Evolutionary conservation across 345 rosid species (phyloP).

Genomic region (Eucalyptus sideroxylon): DNA sequence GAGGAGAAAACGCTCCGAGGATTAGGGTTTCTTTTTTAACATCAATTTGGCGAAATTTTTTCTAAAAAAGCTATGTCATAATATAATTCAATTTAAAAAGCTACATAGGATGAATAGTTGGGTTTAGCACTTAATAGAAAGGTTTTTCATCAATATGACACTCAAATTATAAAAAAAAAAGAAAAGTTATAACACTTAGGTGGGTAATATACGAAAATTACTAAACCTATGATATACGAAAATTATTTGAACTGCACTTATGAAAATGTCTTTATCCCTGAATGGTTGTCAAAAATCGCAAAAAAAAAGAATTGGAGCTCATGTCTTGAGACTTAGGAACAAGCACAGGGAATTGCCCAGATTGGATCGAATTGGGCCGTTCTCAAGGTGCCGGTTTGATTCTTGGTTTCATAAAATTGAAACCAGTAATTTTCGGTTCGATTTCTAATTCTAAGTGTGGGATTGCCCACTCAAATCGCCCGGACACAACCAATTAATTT

Average conservation of each 20-base stretch:
- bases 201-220: accelerated
- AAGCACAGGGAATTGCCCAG: accelerated
- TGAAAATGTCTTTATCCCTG: accelerated
- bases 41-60: too few species aligned
- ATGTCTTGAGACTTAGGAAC: accelerated
- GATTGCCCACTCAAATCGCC: accelerated
- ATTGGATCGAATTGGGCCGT: accelerated
- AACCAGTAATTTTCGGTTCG: accelerated
- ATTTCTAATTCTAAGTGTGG: accelerated
- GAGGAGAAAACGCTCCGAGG: too few species aligned
- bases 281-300: accelerated
- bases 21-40: too few species aligned
- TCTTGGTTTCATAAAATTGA: not conserved
- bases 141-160: accelerated
- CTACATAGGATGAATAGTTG: too few species aligned
- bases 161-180: accelerated
- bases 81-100: too few species aligned
- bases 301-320: not conserved
- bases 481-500: accelerated
- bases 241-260: too few species aligned
- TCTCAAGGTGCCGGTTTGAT: accelerated
- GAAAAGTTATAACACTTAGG: too few species aligned
- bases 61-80: too few species aligned
- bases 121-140: too few species aligned
- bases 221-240: too few species aligned